Conservation (phyloP, 495 filamentous ascomycete genomes). For the Lepraria neglecta region DNA sequence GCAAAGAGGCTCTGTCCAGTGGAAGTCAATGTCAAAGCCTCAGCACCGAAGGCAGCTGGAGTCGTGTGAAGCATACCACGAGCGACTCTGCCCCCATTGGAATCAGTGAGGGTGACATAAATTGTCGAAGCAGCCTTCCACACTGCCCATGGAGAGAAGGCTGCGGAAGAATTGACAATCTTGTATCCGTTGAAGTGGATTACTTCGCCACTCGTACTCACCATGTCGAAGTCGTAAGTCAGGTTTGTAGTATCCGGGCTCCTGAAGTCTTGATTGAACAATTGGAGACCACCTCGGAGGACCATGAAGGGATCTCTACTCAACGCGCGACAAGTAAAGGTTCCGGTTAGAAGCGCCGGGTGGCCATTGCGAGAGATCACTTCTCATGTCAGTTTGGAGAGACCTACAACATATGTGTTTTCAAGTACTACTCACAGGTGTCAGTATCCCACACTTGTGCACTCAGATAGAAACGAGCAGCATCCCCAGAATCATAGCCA, state of each 20-base stretch:
- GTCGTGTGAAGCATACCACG: not conserved
- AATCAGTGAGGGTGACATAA: not conserved
- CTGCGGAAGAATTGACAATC: not conserved
- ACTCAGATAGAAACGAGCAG: constrained; percentile 8
- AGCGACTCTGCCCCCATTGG: not conserved
- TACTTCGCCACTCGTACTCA: constrained; percentile 1
- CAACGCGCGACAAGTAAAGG: not conserved
- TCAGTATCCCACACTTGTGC: constrained; percentile 5
- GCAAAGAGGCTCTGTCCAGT: not conserved
- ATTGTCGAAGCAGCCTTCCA: constrained; percentile 6
- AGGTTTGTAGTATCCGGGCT: constrained; percentile 9
- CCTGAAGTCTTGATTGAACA: constrained; percentile 6
- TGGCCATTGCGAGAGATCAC: not conserved
- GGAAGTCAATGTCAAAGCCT: not conserved
- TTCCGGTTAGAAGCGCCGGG: constrained; percentile 1
- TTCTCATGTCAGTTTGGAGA: not conserved
- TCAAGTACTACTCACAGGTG: not conserved
- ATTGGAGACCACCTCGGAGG: not conserved
- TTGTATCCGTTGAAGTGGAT: constrained; percentile 8
- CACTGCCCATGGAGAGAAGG: not conserved
- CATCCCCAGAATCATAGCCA: not conserved
- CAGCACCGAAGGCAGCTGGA: not conserved
- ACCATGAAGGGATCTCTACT: constrained; percentile 4
- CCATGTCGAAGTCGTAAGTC: constrained; percentile 1
- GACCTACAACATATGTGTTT: not conserved